These are phyloP conservation scores for Grosmannia penicillata DNA, from an alignment of 2,329 filamentous ascomycete species.

Conservation along the genomic window DNA sequence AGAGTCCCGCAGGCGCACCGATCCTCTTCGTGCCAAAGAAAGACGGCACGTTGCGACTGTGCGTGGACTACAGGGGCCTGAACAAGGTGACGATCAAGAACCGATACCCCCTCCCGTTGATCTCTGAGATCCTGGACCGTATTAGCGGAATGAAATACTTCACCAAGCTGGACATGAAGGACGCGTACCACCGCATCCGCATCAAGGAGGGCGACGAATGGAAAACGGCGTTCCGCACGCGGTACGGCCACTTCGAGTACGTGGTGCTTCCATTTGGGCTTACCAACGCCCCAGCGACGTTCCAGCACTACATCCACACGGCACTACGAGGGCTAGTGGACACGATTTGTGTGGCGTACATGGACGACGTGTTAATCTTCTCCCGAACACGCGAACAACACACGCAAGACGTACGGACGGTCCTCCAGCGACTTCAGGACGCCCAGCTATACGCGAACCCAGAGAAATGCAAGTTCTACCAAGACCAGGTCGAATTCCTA, in stretches of 20 bases:
- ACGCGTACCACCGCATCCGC: not conserved
- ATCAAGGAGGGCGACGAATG: not conserved
- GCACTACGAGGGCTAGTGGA: not conserved
- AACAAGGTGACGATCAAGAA: not conserved
- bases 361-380: not conserved
- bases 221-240: conserved; percentile 11
- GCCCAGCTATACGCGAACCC: not conserved
- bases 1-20: not conserved
- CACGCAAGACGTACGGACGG: not conserved
- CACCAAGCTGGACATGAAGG: not conserved
- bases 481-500: not conserved
- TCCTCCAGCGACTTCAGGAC: not conserved
- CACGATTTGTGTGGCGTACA: not conserved
- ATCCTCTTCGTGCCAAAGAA: conserved; percentile 5
- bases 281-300: not conserved
- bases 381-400: not conserved
- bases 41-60: not conserved
- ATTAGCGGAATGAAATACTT: not conserved
- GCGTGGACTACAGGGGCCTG: not conserved
- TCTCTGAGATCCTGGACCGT: not conserved
- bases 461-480: not conserved
- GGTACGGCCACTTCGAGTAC: not conserved
- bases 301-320: not conserved
- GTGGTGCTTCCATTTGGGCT: not conserved
- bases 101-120: not conserved